Percentiles rank a stretch among this genome's conserved stretches.
phyloP scores from a whole-genome alignment of 1,284 basidiomycete genomes.

The Naganishia sp. region DNA sequence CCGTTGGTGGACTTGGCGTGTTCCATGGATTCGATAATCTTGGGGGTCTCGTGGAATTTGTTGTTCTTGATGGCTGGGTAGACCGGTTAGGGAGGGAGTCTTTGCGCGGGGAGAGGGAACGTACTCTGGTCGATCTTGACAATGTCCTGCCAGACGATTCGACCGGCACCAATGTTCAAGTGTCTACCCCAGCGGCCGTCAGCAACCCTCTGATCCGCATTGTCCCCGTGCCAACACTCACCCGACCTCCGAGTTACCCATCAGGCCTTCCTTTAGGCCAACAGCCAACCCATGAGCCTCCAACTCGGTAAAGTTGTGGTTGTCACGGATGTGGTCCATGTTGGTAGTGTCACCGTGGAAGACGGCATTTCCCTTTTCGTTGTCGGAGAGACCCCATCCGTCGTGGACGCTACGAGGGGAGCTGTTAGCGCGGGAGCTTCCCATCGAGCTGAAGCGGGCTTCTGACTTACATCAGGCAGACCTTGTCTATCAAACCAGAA shows the following conservation, averaged over 20 bases:
- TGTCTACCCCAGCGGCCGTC: slow-evolving; percentile 60
- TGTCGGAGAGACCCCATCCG: slow-evolving; percentile 79
- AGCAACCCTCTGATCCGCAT: neutral
- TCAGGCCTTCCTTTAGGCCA: slow-evolving; percentile 83
- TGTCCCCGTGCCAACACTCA: slow-evolving; percentile 50
- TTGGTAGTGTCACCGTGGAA: slow-evolving; percentile 74
- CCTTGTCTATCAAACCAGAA: slow-evolving; percentile 63
- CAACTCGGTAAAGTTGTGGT: slow-evolving; percentile 72
- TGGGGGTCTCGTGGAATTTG: slow-evolving; percentile 75
- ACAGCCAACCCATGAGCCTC: slow-evolving; percentile 82
- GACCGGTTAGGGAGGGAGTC: neutral
- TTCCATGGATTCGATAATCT: slow-evolving; percentile 70
- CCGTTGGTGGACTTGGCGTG: slow-evolving; percentile 77
- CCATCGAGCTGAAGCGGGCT: neutral
- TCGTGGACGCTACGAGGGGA: slow-evolving; percentile 77
- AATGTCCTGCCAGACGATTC: slow-evolving; percentile 93
- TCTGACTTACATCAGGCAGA: slow-evolving; percentile 75
- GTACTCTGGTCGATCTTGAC: slow-evolving; percentile 77
- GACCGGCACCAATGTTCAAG: slow-evolving; percentile 86
- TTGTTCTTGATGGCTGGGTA: slow-evolving; percentile 72
- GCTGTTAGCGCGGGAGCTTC: slow-evolving; percentile 1
- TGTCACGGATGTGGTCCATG: slow-evolving; percentile 80
- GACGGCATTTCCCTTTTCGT: slow-evolving; percentile 82
- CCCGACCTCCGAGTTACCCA: slow-evolving; percentile 96
- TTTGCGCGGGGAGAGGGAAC: slow-evolving; percentile 23